Conservation (phyloP, 2,329 filamentous ascomycete genomes). For the Xylaria digitata region DNA sequence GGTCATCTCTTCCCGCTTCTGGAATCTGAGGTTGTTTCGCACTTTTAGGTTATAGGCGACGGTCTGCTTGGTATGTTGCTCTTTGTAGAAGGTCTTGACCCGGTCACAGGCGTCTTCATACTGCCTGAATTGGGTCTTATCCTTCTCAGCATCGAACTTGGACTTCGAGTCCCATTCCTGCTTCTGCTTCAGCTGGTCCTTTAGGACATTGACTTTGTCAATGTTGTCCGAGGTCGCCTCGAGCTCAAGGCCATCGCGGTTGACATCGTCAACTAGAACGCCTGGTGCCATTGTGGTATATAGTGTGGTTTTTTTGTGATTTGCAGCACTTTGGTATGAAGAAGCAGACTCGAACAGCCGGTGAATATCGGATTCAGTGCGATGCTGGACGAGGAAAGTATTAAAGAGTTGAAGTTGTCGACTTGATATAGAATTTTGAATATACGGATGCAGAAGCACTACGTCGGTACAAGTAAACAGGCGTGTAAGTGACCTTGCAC, state of each 20-base stretch:
- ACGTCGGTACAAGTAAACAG: conserved; percentile 22
- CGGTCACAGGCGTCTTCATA: conserved; percentile 86
- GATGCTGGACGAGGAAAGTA: neutral
- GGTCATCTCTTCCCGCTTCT: conserved; percentile 76
- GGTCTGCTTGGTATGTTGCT: conserved; percentile 77
- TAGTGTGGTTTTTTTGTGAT: neutral
- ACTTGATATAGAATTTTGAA: conserved; percentile 37
- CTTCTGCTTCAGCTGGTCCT: conserved; percentile 55
- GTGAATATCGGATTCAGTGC: conserved; percentile 10
- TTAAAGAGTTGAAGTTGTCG: conserved; percentile 20
- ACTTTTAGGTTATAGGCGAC: conserved; percentile 86
- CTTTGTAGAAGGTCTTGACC: conserved; percentile 87
- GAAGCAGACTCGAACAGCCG: neutral
- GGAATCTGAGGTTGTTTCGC: conserved; percentile 75
- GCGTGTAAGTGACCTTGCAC: conserved; percentile 43
- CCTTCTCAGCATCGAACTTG: conserved; percentile 78
- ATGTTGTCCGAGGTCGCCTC: conserved; percentile 61
- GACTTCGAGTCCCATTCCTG: conserved; percentile 60
- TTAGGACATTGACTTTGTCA: conserved; percentile 67
- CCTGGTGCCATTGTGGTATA: conserved; percentile 48
- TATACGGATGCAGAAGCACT: conserved; percentile 10
- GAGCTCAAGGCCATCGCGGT: conserved; percentile 52
- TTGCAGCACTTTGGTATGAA: neutral
- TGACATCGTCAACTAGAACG: conserved; percentile 44
- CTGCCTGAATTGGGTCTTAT: conserved; percentile 83